These are phyloP conservation scores for Diplodia corticola DNA, from an alignment of 2,329 filamentous ascomycete genomes.

Conservation along the genomic window DNA sequence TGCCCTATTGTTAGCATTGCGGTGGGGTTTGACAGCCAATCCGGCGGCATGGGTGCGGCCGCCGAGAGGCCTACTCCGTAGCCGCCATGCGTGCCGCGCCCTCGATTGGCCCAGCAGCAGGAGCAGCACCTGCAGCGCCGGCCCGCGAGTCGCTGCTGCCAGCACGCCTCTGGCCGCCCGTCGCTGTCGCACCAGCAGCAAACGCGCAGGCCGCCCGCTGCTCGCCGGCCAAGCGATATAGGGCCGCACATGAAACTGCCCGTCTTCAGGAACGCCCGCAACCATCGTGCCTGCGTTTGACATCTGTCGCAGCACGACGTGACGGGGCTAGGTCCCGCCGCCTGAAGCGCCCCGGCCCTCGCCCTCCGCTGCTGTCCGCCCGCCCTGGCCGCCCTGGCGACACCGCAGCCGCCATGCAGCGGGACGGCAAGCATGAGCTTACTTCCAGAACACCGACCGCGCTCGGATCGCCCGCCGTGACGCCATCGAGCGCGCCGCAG, in stretches of 20 bases:
- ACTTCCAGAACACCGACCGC: constrained; percentile 15
- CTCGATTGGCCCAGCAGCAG: constrained; percentile 10
- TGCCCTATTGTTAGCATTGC: constrained; percentile 21
- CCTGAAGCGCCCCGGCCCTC: constrained; percentile 5
- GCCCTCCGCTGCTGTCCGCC: neutral
- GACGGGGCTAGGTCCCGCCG: constrained; percentile 17
- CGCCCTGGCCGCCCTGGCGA: neutral
- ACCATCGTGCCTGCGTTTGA: constrained; percentile 20
- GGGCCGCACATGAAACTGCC: constrained; percentile 19
- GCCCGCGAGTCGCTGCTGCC: neutral
- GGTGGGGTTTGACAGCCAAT: constrained; percentile 20
- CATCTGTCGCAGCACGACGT: constrained; percentile 18
- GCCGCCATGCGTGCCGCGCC: constrained; percentile 2
- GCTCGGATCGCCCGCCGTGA: neutral
- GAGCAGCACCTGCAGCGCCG: constrained; percentile 12
- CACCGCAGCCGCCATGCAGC: constrained; percentile 9
- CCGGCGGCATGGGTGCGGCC: constrained; percentile 16
- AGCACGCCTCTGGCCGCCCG: neutral
- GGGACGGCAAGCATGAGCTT: constrained; percentile 17
- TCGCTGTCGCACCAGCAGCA: constrained; percentile 8
- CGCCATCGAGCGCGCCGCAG: neutral
- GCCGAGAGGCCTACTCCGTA: constrained; percentile 17
- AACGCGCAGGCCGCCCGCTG: neutral
- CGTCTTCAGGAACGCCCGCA: constrained; percentile 10
- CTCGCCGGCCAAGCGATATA: constrained; percentile 8